Evolutionary conservation across 2,329 filamentous ascomycete species (phyloP).

Genomic region (Pseudogymnoascus sp.): DNA sequence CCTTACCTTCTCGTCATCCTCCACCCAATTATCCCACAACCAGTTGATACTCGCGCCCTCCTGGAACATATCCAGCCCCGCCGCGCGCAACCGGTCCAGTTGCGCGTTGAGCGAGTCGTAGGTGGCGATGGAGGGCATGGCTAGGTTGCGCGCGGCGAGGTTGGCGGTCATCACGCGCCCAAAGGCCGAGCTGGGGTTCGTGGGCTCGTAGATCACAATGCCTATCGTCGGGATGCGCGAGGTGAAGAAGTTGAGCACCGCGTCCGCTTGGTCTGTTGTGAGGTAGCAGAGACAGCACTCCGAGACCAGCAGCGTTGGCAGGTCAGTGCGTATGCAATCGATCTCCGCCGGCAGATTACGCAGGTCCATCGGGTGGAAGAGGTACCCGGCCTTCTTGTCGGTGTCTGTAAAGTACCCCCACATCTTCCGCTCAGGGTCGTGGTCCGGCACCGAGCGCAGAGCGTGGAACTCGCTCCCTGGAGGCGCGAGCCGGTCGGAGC

Average conservation of each 20-base stretch:
- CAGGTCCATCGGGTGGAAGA: slow-evolving; percentile 37
- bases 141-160: slow-evolving; percentile 70
- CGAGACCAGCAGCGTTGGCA: slow-evolving; percentile 80
- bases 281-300: slow-evolving; percentile 96
- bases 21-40: slow-evolving; percentile 74
- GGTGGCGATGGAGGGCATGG: slow-evolving; percentile 69
- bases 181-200: slow-evolving; percentile 75
- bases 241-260: slow-evolving; percentile 58
- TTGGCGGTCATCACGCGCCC: slow-evolving; percentile 90
- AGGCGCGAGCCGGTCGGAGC: background rate
- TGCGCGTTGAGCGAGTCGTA: slow-evolving; percentile 66
- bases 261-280: slow-evolving; percentile 51
- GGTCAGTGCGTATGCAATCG: slow-evolving; percentile 39
- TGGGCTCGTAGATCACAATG: slow-evolving; percentile 80
- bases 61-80: slow-evolving; percentile 54
- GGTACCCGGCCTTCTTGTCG: slow-evolving; percentile 28
- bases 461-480: slow-evolving; percentile 23
- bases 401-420: background rate
- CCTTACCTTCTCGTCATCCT: slow-evolving; percentile 62
- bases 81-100: slow-evolving; percentile 51
- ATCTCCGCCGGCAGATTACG: slow-evolving; percentile 27
- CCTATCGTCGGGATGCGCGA: slow-evolving; percentile 40
- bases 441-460: slow-evolving; percentile 13
- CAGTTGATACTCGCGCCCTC: slow-evolving; percentile 52
- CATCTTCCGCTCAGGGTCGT: background rate